Conservation (phyloP, 148 eudicot genomes). For the Spergularia marina region DNA sequence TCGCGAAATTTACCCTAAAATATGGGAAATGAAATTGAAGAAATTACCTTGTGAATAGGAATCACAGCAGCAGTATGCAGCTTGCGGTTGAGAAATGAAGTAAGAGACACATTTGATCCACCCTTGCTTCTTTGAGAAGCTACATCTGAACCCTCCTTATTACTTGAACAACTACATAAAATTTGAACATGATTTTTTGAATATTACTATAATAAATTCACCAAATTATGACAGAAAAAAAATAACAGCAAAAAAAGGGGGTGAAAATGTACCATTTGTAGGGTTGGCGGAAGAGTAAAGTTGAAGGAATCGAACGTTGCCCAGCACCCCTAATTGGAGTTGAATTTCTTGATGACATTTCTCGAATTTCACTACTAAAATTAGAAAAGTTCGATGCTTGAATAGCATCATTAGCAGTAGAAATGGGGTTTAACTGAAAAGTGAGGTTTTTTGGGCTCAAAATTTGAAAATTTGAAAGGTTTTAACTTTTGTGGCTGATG, state of each 20-base stretch:
- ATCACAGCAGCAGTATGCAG: too few relatives aligned
- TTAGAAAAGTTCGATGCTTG: neutral
- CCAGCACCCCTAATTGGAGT: conserved; percentile 33
- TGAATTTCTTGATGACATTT: conserved; percentile 29
- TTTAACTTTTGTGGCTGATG: too few relatives aligned
- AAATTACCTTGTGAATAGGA: conserved; percentile 28
- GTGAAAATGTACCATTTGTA: conserved; percentile 5
- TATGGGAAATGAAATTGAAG: neutral
- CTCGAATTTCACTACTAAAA: neutral
- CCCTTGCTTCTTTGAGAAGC: neutral
- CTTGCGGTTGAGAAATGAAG: conserved; percentile 57
- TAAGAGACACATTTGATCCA: conserved; percentile 39
- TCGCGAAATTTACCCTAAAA: neutral
- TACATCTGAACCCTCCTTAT: conserved; percentile 14
- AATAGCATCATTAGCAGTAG: too few relatives aligned
- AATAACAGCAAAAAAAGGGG: neutral
- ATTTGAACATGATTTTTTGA: neutral
- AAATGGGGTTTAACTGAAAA: too few relatives aligned
- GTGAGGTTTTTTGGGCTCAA: too few relatives aligned
- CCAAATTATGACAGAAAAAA: neutral
- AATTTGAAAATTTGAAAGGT: too few relatives aligned
- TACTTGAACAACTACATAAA: conserved; percentile 24
- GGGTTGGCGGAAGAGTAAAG: conserved; percentile 26
- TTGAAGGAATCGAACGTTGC: conserved; percentile 39
- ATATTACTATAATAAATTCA: neutral